A percentile compares a stretch with the other conserved stretches of the same genome.
phyloP scores from a whole-genome alignment of 202 grass and related monocot species.

The Panicum virgatum region DNA sequence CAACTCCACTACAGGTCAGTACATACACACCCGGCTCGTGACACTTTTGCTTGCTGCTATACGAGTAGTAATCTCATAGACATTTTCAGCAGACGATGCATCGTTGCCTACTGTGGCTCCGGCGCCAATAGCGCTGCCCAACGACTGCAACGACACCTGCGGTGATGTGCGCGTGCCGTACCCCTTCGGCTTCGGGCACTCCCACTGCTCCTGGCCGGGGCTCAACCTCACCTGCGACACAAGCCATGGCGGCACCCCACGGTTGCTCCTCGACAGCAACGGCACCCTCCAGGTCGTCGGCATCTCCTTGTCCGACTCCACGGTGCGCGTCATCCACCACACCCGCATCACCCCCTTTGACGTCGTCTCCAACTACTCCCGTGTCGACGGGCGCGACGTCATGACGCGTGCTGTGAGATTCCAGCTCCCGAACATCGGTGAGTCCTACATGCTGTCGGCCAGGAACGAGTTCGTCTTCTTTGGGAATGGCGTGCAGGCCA shows the following conservation, averaged over 20 bases:
- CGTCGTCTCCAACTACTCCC: fast-evolving
- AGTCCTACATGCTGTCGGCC: background rate
- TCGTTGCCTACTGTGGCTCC: too few species aligned
- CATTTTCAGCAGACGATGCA: too few species aligned
- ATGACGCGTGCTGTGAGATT: background rate
- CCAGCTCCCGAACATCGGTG: background rate
- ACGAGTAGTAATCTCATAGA: background rate
- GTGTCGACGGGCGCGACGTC: too few species aligned
- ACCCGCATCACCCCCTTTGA: background rate
- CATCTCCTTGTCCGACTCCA: background rate
- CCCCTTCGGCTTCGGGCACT: background rate
- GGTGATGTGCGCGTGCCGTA: background rate
- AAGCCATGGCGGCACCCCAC: background rate
- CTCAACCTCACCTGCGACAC: background rate
- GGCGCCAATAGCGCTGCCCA: background rate
- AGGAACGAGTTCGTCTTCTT: background rate
- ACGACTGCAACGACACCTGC: background rate
- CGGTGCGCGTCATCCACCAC: background rate
- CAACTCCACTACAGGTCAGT: background rate
- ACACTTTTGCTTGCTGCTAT: background rate
- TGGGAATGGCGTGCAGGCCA: background rate
- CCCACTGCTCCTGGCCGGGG: background rate
- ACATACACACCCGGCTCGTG: background rate
- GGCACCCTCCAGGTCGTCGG: background rate
- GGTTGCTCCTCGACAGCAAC: background rate